phyloP scores from a whole-genome alignment of 805 yeast species.

The Candida hispaniensis region DNA sequence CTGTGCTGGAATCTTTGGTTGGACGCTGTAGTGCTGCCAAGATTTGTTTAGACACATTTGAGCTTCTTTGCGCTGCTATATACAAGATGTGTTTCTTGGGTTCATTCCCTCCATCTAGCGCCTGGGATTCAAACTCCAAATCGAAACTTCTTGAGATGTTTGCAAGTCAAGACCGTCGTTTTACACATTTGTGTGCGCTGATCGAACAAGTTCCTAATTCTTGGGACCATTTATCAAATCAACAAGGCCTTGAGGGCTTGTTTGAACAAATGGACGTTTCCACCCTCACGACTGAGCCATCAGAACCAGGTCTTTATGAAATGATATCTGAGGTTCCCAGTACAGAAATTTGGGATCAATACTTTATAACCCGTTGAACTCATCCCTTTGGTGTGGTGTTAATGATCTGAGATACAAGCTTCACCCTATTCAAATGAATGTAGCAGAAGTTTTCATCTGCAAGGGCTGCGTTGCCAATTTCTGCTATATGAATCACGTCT shows the following conservation, averaged over 20 bases:
- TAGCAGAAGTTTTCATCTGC: too few relatives aligned
- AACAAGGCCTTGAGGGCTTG: constrained; percentile 7
- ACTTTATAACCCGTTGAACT: too few relatives aligned
- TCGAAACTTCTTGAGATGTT: constrained; percentile 5
- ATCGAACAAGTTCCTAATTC: constrained; percentile 7
- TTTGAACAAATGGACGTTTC: constrained; percentile 1
- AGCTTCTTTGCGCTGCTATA: constrained; percentile 61
- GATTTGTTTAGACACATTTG: constrained; percentile 60
- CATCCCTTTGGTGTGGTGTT: too few relatives aligned
- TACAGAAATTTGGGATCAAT: constrained; percentile 10
- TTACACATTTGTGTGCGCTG: constrained; percentile 4
- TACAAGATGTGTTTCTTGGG: constrained; percentile 13
- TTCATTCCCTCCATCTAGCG: background rate
- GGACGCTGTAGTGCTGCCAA: constrained; percentile 72
- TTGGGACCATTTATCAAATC: constrained; percentile 10
- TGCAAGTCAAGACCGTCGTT: constrained; percentile 5
- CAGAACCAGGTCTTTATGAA: constrained; percentile 3
- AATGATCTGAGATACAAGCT: too few relatives aligned
- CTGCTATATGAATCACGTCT: too few relatives aligned
- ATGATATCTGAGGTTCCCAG: constrained; percentile 6
- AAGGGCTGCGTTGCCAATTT: too few relatives aligned
- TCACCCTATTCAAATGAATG: too few relatives aligned
- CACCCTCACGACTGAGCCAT: constrained; percentile 1
- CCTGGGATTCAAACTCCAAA: constrained; percentile 1
- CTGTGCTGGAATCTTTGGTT: constrained; percentile 47